Base-by-base conservation (phyloP, 2,329 filamentous ascomycete genomes). In the Botrytis byssoidea region DNA sequence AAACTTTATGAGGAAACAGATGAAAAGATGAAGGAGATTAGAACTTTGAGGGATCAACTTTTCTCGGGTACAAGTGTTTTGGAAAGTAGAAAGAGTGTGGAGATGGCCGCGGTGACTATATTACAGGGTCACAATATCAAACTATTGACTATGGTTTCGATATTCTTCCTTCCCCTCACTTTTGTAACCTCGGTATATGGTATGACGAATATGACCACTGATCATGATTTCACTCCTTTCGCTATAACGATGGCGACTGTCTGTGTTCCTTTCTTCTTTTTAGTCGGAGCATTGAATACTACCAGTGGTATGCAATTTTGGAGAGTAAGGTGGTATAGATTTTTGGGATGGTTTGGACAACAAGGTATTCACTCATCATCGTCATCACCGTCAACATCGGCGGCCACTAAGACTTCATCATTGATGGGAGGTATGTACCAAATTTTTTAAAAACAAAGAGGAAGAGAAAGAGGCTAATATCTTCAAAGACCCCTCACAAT, bases 41-140 rank as follows among this genome's bases (percentile, higher is more conserved):
- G 85, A 70, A 86, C 85, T 6, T 79, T 91, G 74, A 83, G 89
- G 70, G 88, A 91, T 74, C 88, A 91, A 79, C 84, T 91, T 0
- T 91, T 91, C 80, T 87, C 84, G 51, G 89, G 89, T 3, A 90
- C 88, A n/a, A 86, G 84, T 3, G 89, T 91, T 72, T 86, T 89
- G 77, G 89, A 91, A 79, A 87, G 85, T 59, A 82, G 89, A 22
- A 86, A 89, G 76, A 88, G 87, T 25, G 89, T 91, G 51, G 88
- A 90, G 74, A 79, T 85, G 66, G 82, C 84, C 1, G 83, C 84
- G 64, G 85, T 86, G 20, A 86, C 85, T 0, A 84, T 87, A 32
- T 82, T 86, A 73, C 89, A 91, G 79, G 88, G 89, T 2, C 86
- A 89, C 75, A 90, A 90, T 78, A 89, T 90, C 77, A 88, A 88